phyloP scores from a whole-genome alignment of 805 yeast species.

The Candida pseudofarinosa region DNA sequence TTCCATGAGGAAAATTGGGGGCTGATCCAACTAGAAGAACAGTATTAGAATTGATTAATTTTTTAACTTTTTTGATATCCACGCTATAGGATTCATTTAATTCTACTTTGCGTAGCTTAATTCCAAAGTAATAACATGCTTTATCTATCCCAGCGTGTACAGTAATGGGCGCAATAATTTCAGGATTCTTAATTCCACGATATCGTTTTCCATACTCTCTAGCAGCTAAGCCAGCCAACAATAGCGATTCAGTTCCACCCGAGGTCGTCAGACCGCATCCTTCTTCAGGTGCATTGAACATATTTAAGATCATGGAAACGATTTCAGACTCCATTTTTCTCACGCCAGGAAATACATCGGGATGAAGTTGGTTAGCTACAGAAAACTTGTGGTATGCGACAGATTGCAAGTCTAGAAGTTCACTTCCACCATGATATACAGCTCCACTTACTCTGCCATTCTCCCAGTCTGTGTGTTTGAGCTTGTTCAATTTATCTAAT shows the following conservation, averaged over 20 bases:
- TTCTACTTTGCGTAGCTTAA: constrained; percentile 77
- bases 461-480: constrained; percentile 78
- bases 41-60: constrained; percentile 73
- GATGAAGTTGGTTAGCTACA: constrained; percentile 92
- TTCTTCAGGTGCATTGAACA: constrained; percentile 72
- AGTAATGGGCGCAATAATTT: constrained; percentile 83
- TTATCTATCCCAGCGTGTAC: constrained; percentile 95
- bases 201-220: constrained; percentile 63
- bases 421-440: constrained; percentile 92
- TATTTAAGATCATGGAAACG: constrained; percentile 78
- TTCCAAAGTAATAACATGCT: constrained; percentile 87
- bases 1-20: constrained; percentile 96
- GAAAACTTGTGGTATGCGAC: constrained; percentile 71
- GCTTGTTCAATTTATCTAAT: constrained; percentile 43
- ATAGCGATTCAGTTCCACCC: constrained; percentile 93
- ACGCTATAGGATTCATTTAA: constrained; percentile 67
- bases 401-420: constrained; percentile 68
- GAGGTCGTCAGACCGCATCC: constrained; percentile 75
- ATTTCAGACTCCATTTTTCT: constrained; percentile 96
- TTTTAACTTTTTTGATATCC: constrained; percentile 55
- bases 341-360: constrained; percentile 94
- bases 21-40: constrained; percentile 88
- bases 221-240: constrained; percentile 85
- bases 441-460: constrained; percentile 90
- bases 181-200: constrained; percentile 65